Evolutionary conservation across 139 green algal genomes (phyloP).

Genomic region (Volvox reticuliferus): DNA sequence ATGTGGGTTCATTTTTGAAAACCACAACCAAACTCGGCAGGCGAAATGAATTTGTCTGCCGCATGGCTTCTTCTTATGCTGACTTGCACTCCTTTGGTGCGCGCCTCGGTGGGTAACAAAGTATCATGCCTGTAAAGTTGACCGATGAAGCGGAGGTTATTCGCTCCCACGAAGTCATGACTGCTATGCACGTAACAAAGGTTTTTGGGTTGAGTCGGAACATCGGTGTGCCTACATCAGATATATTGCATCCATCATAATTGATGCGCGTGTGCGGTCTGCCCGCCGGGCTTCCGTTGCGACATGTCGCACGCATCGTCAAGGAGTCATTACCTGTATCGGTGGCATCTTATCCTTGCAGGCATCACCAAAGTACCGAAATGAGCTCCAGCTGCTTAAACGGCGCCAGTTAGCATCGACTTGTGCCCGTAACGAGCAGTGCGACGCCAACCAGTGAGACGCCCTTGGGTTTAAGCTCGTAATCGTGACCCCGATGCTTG

Average conservation of each 20-base stretch:
- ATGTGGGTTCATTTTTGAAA: neutral
- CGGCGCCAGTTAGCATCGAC: neutral
- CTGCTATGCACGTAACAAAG: neutral
- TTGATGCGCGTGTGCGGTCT: neutral
- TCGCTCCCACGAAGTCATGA: neutral
- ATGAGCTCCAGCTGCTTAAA: neutral
- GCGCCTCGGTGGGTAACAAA: neutral
- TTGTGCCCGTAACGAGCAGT: conserved; percentile 4
- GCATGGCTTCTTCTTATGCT: neutral
- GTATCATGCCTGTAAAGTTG: neutral
- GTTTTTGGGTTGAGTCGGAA: neutral
- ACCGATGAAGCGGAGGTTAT: neutral
- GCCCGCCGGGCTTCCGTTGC: conserved; percentile 15
- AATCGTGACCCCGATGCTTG: no score
- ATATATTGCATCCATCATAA: no score
- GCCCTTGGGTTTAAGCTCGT: neutral
- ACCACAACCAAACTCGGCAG: neutral
- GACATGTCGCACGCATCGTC: neutral
- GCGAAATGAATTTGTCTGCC: neutral
- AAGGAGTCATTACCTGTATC: neutral
- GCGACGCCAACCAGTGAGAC: conserved; percentile 8
- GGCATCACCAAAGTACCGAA: no score
- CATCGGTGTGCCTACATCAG: neutral
- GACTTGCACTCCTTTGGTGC: neutral
- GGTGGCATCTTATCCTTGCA: neutral